Evolutionary conservation across 1,139 yeast species (phyloP).

Genomic region (Nematodospora anomalae): DNA sequence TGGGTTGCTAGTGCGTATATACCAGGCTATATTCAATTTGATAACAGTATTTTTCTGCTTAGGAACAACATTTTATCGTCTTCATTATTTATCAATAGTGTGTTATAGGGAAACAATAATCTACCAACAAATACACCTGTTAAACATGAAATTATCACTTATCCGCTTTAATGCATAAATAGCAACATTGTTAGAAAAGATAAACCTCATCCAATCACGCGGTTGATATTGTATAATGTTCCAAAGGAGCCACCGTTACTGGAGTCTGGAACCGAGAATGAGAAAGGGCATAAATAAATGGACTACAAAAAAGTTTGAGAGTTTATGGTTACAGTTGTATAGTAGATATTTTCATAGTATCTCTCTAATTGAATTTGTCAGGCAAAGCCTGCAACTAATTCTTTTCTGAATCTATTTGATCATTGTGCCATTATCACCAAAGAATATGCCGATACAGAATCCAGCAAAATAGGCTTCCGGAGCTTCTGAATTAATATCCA

Average conservation of each 20-base stretch:
- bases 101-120: conserved; percentile 41
- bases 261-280: conserved; percentile 40
- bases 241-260: conserved; percentile 38
- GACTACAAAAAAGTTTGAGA: neutral
- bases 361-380: neutral
- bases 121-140: conserved; percentile 64
- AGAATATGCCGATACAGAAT: too few relatives aligned
- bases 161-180: conserved; percentile 75
- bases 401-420: too few relatives aligned
- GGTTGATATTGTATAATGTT: too few relatives aligned
- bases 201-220: conserved; percentile 60
- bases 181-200: conserved; percentile 66
- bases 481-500: too few relatives aligned
- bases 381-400: neutral
- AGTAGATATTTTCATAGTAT: neutral
- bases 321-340: neutral
- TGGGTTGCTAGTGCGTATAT: too few relatives aligned
- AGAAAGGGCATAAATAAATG: too few relatives aligned
- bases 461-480: too few relatives aligned
- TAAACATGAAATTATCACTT: conserved; percentile 60
- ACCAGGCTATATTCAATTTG: too few relatives aligned
- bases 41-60: too few relatives aligned
- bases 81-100: neutral
- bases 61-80: too few relatives aligned
- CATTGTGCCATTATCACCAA: too few relatives aligned